Evolutionary conservation across 805 yeast species (phyloP), one percentile per base, ranked within the genome.

Genomic region (Saturnispora gosingensis): DNA sequence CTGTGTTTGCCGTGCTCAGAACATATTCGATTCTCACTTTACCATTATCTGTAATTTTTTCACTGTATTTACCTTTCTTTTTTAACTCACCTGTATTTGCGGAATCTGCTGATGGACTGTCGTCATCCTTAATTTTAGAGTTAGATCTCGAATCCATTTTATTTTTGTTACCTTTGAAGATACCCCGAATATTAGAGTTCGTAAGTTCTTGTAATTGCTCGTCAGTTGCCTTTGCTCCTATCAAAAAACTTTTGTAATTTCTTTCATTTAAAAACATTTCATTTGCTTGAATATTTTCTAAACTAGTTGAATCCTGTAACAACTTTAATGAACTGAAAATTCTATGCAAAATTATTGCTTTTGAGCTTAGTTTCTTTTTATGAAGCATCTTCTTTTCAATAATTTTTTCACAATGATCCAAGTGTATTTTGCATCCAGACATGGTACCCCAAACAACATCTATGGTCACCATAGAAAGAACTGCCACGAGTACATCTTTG

Each of bases 391-490:
- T 80, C 57, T 80, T 76, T 34, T 79, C 77, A 25, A 88, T 83
- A 52, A 86, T 82, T 51, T 76, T 77, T 55, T 87, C 91, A 68
- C 95, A 85, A 59, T 88, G 80, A 50, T 80, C 77, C 50, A 88
- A 72, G 67, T 87, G 87, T 53, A 81, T 76, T 56, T 80, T 81
- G 61, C 95, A 87, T 58, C 85, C 93, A 51, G 85, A 82, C 90
- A 86, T 85, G 1, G 91, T 81, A 3, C 96, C 96, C 88, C 95
- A 85, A 15, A 87, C 90, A 48, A 87, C 82, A 67, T 88, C 96
- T 48, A 88, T 85, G 6, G 90, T 82, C 46, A 83, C 87, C 95
- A 88, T 86, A 2, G 93, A 82, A 64, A 88, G 73, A 22, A 86
- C 82, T 0, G 95, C 93, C 48, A 88, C 85, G 27, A 88, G 65